Conservation (phyloP, 1,284 basidiomycete species). For the Sphagnurus paluster region DNA sequence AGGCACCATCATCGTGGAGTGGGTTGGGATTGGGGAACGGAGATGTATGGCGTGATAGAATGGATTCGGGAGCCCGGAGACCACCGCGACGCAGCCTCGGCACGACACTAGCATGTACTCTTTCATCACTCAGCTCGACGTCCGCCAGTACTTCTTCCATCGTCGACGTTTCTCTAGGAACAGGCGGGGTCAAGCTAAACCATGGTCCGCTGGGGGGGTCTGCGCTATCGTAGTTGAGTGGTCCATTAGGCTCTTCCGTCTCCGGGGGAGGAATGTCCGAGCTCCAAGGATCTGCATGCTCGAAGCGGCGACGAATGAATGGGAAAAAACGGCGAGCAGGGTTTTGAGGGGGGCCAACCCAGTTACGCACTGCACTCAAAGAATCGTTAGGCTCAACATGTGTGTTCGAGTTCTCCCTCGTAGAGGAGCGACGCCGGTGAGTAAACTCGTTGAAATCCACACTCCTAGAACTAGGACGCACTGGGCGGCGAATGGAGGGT, state of each 20-base stretch:
- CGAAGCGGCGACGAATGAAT: constrained; percentile 36
- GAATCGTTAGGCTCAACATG: constrained; percentile 29
- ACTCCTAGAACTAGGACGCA: constrained; percentile 52
- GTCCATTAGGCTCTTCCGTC: constrained; percentile 17
- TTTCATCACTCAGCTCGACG: constrained; percentile 29
- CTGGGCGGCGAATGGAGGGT: constrained; percentile 46
- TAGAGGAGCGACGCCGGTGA: constrained; percentile 51
- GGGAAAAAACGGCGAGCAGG: constrained; percentile 47
- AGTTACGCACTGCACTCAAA: constrained; percentile 28
- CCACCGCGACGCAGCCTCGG: constrained; percentile 62
- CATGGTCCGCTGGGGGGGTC: constrained; percentile 24
- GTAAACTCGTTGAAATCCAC: constrained; percentile 72
- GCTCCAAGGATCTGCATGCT: constrained; percentile 22
- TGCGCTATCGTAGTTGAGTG: constrained; percentile 16
- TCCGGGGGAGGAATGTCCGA: constrained; percentile 18
- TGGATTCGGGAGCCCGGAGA: constrained; percentile 56
- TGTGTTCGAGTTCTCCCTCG: constrained; percentile 27
- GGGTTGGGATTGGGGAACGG: constrained; percentile 22
- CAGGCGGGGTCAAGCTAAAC: constrained; percentile 24
- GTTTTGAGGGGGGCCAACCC: constrained; percentile 24
- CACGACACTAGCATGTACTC: constrained; percentile 19
- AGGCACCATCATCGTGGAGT: constrained; percentile 1
- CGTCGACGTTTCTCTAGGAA: constrained; percentile 12
- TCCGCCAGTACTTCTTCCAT: constrained; percentile 18
- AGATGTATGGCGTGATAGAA: constrained; percentile 47